Evolutionary conservation across 2,329 filamentous ascomycete species (phyloP), one percentile per base, ranked within the genome.

Genomic region (Atkinsonella texensis): DNA sequence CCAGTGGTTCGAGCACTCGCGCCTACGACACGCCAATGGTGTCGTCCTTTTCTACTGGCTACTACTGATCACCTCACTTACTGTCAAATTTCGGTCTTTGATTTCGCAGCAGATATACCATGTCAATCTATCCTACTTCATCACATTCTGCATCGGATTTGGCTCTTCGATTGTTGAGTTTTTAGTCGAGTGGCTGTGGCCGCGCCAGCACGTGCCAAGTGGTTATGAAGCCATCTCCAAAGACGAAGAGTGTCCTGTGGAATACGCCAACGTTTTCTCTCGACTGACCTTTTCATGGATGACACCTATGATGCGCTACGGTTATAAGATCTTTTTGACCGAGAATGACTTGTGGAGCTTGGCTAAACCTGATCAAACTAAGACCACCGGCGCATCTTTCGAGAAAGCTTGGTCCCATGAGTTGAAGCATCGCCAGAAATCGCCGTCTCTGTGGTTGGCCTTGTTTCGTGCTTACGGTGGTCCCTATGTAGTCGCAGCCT

Each of bases 261-360:
- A 97, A 68, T 95, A 95, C 65, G 90, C 93, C 12, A 89, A 91
- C 54, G 76, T 97, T 49, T 98, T 98, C 70, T 95, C 91, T 4
- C 81, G 87, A 48, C 76, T 98, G 45, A 95, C 91, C 0, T 98
- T 98, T 67, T 84, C 86, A 51, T 98, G 93, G 93, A 96, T 98
- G 91, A 97, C 93, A 0, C 90, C 93, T 0, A 73, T 98, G 79
- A 98, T 98, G 93, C 89, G 83, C 63, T 85, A 85, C 63, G 93
- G 93, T 1, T 97, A 98, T 73, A 87, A 85, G 63, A 81, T 90
- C 53, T 98, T 83, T 65, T 74, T 98, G 55, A 95, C 89, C 1
- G 89, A 97, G 65, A 88, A 96, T 56, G 91, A 98, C 66, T 76
- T 98, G 23, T 98, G 94, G 94, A 91, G 89, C 54, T 74, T 98